A percentile compares a stretch with the other conserved stretches of the same genome.
These are phyloP conservation scores for Plasmodium fragile DNA, from an alignment of 169 alveolate species.

Conservation along the genomic window DNA sequence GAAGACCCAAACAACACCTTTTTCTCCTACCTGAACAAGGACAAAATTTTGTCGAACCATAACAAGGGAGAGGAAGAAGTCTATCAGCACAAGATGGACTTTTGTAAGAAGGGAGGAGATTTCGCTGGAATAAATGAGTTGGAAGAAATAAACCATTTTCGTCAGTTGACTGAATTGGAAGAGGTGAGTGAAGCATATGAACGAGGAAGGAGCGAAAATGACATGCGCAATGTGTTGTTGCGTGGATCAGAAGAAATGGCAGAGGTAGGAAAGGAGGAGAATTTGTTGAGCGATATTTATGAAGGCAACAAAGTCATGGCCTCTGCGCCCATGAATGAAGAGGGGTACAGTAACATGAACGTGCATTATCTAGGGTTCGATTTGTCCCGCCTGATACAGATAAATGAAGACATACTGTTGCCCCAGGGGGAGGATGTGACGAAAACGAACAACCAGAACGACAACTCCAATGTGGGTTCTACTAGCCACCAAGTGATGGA, in stretches of 20 bases:
- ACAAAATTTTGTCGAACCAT: not conserved
- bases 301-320: not conserved
- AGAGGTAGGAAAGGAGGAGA: conserved; percentile 29
- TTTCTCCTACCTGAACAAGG: not conserved
- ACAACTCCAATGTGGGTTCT: not conserved
- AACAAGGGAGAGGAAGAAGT: conserved; percentile 8
- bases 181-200: not conserved
- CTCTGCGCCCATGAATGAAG: not conserved
- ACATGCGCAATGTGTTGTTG: not conserved
- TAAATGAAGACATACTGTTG: conserved; percentile 44
- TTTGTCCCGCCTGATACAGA: conserved; percentile 53
- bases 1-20: not conserved
- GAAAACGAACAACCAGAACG: not conserved
- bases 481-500: not conserved
- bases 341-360: conserved; percentile 51
- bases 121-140: not conserved
- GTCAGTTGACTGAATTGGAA: not conserved
- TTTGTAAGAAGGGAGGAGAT: not conserved
- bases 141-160: not conserved
- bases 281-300: not conserved
- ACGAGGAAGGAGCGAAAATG: not conserved
- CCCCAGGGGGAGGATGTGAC: not conserved
- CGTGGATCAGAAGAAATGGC: not conserved
- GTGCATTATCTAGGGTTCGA: conserved; percentile 65
- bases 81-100: not conserved